These are phyloP conservation scores for Ceratocystis destructans DNA, from an alignment of 2,329 filamentous ascomycete species.

Conservation along the genomic window DNA sequence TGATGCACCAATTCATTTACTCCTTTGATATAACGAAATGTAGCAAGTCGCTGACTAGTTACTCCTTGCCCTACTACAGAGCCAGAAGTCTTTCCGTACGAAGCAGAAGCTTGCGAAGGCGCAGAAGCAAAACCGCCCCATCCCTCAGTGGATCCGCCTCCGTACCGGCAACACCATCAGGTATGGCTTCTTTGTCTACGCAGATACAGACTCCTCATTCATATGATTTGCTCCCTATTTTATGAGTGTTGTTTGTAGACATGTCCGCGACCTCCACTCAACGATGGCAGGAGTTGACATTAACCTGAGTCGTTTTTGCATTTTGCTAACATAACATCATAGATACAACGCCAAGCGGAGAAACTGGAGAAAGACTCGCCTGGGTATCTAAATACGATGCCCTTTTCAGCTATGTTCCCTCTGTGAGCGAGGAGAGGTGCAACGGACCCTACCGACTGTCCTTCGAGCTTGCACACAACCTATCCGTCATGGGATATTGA, in stretches of 20 bases:
- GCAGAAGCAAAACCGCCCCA: constrained; percentile 99
- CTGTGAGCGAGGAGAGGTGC: constrained; percentile 18
- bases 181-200: constrained; percentile 39
- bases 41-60: constrained; percentile 19
- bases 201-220: background rate
- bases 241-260: background rate
- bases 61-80: constrained; percentile 40
- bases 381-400: constrained; percentile 67
- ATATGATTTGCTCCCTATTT: background rate
- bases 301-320: no score
- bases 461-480: constrained; percentile 16
- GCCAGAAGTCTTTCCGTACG: constrained; percentile 99
- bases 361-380: constrained; percentile 99
- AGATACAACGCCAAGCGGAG: constrained; percentile 99
- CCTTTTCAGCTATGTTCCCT: constrained; percentile 18
- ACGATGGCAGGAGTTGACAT: no score
- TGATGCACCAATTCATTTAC: background rate
- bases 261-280: background rate
- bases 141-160: constrained; percentile 99
- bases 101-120: constrained; percentile 99
- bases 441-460: constrained; percentile 12
- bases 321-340: constrained; percentile 21
- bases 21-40: background rate
- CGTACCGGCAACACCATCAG: constrained; percentile 98
- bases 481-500: constrained; percentile 15